These are phyloP conservation scores for Eimeria brunetti DNA, from an alignment of 169 alveolate species.

Conservation along the genomic window DNA sequence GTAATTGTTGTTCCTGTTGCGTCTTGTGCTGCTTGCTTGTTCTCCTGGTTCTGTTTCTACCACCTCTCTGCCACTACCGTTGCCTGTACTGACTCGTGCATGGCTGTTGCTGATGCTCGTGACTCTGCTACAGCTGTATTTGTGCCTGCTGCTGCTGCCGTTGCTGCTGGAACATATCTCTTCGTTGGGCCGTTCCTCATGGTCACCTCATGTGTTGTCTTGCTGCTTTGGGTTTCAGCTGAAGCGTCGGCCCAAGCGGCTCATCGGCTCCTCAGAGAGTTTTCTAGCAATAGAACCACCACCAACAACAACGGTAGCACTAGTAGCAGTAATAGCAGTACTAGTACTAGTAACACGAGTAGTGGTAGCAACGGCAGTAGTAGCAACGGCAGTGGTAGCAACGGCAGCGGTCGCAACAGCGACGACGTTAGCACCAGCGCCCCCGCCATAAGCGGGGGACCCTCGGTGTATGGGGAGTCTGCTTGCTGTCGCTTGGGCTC, in stretches of 20 bases:
- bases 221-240: constrained; percentile 2
- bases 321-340: neutral
- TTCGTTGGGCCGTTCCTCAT: neutral
- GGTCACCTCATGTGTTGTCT: neutral
- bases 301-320: neutral
- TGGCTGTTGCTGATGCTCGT: neutral
- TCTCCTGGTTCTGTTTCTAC: neutral
- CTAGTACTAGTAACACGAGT: neutral
- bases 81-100: neutral
- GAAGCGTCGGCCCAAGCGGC: constrained; percentile 24
- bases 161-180: neutral
- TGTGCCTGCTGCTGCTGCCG: neutral
- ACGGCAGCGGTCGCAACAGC: neutral
- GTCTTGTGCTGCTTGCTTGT: neutral
- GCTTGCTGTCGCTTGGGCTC: constrained; percentile 4
- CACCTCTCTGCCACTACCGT: neutral
- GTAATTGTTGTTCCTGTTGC: neutral
- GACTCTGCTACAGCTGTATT: neutral
- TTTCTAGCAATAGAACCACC: neutral
- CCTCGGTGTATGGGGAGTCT: neutral
- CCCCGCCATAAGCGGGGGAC: neutral
- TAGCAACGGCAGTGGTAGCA: neutral
- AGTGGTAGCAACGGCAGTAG: neutral
- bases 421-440: neutral
- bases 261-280: neutral